phyloP scores from a whole-genome alignment of 2,329 filamentous ascomycete species.

The Fusarium clavum region DNA sequence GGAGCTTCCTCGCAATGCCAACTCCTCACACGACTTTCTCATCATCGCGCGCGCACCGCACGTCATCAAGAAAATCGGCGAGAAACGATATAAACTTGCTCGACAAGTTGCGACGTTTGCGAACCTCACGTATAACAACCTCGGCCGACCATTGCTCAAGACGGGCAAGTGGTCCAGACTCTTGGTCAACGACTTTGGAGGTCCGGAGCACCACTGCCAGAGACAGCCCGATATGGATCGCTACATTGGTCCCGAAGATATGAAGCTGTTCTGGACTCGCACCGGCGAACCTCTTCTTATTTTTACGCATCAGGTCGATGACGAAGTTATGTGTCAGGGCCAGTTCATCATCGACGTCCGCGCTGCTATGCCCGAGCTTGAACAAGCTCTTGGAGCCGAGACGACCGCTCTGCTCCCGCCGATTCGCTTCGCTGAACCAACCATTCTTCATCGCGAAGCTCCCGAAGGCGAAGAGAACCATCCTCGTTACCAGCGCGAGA shows the following conservation, averaged over 20 bases:
- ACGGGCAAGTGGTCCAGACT: conserved; percentile 27
- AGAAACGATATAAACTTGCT: conserved; percentile 23
- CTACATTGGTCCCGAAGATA: conserved; percentile 38
- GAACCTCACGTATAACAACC: conserved; percentile 22
- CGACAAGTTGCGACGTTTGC: conserved; percentile 35
- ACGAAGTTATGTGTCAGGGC: conserved; percentile 35
- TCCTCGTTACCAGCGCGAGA: conserved; percentile 36
- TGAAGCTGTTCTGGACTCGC: conserved; percentile 43
- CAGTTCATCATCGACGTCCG: conserved; percentile 38
- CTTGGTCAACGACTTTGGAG: conserved; percentile 28
- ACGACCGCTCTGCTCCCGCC: conserved; percentile 12
- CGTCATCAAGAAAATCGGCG: conserved; percentile 14
- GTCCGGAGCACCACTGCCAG: conserved; percentile 37
- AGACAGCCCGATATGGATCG: conserved; percentile 34
- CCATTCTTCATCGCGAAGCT: conserved; percentile 21
- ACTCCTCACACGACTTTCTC: conserved; percentile 30
- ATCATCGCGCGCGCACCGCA: conserved; percentile 31
- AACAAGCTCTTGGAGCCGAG: conserved; percentile 20
- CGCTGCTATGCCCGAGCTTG: conserved; percentile 35
- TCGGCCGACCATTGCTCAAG: conserved; percentile 16
- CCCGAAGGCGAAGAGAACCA: conserved; percentile 23
- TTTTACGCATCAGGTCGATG: conserved; percentile 37
- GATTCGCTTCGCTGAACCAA: conserved; percentile 27
- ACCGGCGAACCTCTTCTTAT: conserved; percentile 37
- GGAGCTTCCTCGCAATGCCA: conserved; percentile 22